Evolutionary conservation across 2,329 filamentous ascomycete species (phyloP).

Genomic region (Trichoderma harzianum): DNA sequence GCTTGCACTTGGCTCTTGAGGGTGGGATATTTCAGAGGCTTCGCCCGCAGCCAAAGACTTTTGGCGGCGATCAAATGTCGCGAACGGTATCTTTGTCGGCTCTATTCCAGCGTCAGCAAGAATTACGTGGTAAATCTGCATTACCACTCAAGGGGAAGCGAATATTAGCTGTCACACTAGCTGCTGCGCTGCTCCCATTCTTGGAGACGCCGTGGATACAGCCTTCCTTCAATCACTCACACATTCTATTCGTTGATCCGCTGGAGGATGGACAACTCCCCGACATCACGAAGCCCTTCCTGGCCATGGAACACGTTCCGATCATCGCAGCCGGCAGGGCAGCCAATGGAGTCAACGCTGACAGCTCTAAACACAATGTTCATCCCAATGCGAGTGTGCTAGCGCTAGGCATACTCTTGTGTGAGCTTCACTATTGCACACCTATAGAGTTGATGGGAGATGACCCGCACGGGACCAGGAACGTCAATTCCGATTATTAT

Average conservation of each 20-base stretch:
- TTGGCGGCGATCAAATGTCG: not conserved
- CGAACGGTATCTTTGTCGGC: not conserved
- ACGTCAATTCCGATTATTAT: not conserved
- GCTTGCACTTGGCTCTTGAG: constrained; percentile 4
- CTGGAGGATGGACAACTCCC: not conserved
- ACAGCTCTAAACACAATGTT: not conserved
- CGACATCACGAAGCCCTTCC: constrained; percentile 2
- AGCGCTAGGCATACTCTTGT: constrained; percentile 3
- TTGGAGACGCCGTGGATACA: not conserved
- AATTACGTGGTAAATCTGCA: not conserved
- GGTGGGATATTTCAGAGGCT: constrained; percentile 2
- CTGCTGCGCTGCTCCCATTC: not conserved
- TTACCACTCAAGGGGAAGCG: not conserved
- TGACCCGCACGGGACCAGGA: not conserved
- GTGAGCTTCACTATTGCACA: constrained; percentile 7
- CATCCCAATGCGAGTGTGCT: not conserved
- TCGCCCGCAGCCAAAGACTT: constrained; percentile 1
- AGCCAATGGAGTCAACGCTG: not conserved
- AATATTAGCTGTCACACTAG: not conserved
- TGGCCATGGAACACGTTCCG: constrained; percentile 2
- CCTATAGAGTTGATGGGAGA: not conserved
- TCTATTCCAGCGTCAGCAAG: constrained; percentile 2
- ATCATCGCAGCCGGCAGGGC: not conserved
- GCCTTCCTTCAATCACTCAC: constrained; percentile 2
- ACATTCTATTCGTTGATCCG: not conserved